A percentile compares a stretch with the other conserved stretches of the same genome.
phyloP scores from a whole-genome alignment of 805 yeast species.

The Grigorovia transvaalensis region DNA sequence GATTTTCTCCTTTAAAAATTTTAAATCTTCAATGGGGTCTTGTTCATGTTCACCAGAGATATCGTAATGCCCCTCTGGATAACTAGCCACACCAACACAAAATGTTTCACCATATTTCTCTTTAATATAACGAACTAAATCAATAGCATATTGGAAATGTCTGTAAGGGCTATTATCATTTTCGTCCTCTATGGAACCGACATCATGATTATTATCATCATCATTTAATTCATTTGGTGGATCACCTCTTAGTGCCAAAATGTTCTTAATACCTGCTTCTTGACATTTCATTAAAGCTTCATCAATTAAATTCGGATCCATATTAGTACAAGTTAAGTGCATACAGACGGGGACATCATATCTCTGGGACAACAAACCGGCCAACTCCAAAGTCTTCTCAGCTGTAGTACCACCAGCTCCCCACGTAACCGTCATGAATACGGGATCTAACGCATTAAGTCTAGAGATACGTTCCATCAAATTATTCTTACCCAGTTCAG shows the following conservation, averaged over 20 bases:
- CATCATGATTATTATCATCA: constrained; percentile 14
- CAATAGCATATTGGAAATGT: constrained; percentile 67
- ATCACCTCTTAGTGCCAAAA: constrained; percentile 90
- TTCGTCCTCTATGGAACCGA: constrained; percentile 21
- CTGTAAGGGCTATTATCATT: not conserved
- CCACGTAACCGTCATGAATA: constrained; percentile 92
- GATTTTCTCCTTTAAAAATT: constrained; percentile 71
- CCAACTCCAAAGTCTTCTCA: constrained; percentile 74
- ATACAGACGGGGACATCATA: constrained; percentile 74
- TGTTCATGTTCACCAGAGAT: constrained; percentile 38
- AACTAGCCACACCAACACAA: constrained; percentile 94
- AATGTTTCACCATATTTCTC: constrained; percentile 65
- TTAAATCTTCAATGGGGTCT: constrained; percentile 58
- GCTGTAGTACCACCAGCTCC: constrained; percentile 97
- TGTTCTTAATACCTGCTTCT: constrained; percentile 70
- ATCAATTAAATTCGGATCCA: constrained; percentile 67
- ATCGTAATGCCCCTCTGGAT: constrained; percentile 80
- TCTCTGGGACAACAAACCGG: constrained; percentile 62
- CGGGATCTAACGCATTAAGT: constrained; percentile 79
- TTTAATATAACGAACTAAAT: constrained; percentile 73
- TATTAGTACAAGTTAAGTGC: constrained; percentile 94
- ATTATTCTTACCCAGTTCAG: constrained; percentile 78
- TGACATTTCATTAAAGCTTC: constrained; percentile 65
- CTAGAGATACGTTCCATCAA: constrained; percentile 78
- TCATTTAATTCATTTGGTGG: constrained; percentile 61